Base-by-base conservation (phyloP, 257 asterid genomes). In the Nicotiana attenuata region DNA sequence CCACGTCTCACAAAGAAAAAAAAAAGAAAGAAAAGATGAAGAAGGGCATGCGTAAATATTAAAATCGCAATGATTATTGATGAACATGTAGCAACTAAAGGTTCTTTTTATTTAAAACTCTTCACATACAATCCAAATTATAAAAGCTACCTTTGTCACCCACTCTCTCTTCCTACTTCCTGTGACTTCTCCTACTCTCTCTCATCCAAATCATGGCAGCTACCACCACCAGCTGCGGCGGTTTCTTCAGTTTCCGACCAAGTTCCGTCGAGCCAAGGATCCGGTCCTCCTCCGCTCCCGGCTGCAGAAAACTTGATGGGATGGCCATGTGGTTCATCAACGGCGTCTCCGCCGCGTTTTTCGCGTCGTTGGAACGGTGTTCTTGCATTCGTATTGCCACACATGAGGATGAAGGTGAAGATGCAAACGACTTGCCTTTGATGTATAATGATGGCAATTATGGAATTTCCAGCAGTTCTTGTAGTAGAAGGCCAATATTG, bases 361-460 rank as follows among this genome's bases (percentile, higher is more conserved):
- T 93, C 69, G 97, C 94, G 0, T 93, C 98, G 31, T 69, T 93
- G 76, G 94, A 93, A n/a, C 88, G 92, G 52, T 93, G 97, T 80
- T 93, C 97, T 13, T 93, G 98, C 88, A 92, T 93, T 64, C 91
- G 94, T 57, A 89, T 93, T 22, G 78, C 95, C 10, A 92, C 97
- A 2, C 61, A 86, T 3, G 98, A 89, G 57, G 97, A 92, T 60
- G 89, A 85, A 9, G 83, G 91, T n/a, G 97, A 89, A 0, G 97
- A 90, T 29, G 84, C 83, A 17, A 84, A 90, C 83, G 89, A 89
- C 68, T 57, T 90, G 83, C 97, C 97, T 1, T 80, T 93, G 86
- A 92, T 93, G 80, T 81, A 71, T 85, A 88, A 87, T 73, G 91
- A 86, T 22, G 95, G 86, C 0, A 90, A 84, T 78, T 53, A 7